phyloP scores from a whole-genome alignment of 768 basidiomycete genomes.

The Nidularia pulvinata region DNA sequence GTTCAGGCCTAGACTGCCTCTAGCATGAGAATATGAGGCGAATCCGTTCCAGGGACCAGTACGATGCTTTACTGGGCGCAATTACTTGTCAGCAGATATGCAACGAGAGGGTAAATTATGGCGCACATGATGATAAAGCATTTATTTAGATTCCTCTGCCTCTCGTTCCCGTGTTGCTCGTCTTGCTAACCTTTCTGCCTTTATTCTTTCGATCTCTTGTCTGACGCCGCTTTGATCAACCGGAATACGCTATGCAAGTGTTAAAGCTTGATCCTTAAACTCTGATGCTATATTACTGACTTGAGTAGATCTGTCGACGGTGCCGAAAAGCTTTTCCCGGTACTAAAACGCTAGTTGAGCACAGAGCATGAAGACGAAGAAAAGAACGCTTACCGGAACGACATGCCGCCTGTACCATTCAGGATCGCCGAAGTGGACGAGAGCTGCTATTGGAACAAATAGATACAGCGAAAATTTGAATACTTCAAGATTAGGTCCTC shows the following conservation, averaged over 20 bases:
- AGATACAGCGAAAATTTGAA: conserved; percentile 91
- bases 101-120: no score
- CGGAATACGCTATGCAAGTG: conserved; percentile 50
- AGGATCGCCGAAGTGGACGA: conserved; percentile 87
- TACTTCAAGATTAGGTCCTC: conserved; percentile 81
- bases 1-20: no score
- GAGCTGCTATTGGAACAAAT: conserved; percentile 78
- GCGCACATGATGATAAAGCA: neutral
- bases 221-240: conserved; percentile 65
- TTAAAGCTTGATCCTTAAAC: neutral
- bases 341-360: conserved; percentile 44
- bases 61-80: no score
- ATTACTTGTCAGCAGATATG: no score
- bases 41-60: no score
- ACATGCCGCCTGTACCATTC: conserved; percentile 84
- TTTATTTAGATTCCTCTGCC: neutral
- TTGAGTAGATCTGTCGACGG: conserved; percentile 52
- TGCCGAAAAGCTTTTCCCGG: conserved; percentile 70
- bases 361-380: neutral
- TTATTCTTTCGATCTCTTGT: conserved; percentile 73
- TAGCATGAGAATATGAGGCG: no score
- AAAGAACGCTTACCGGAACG: conserved; percentile 52
- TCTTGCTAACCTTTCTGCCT: conserved; percentile 52
- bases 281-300: conserved; percentile 23
- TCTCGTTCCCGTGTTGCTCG: conserved; percentile 39